Evolutionary conservation across 768 basidiomycete genomes (phyloP), one percentile per base, ranked within the genome.

Genomic region (Lactarius quietus): DNA sequence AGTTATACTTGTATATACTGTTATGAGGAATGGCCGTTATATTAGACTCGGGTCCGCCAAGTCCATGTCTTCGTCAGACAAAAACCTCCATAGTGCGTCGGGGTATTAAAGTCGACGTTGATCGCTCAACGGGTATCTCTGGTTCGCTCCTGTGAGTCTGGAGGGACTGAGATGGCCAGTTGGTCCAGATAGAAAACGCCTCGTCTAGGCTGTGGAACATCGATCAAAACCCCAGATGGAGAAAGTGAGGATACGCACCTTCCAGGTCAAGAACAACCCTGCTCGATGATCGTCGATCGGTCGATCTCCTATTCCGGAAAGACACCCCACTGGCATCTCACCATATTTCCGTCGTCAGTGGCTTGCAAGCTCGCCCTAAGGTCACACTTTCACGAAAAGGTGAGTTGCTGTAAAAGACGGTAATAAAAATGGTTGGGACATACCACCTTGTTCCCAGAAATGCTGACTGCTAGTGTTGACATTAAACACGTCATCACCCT

Each of bases 251-350:
- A 17, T 51, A 70, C 82, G 57, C 55, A 95, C 96, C 89, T 95
- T 98, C 97, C 97, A 99, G 0, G 93, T 88, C 38, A 92, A 77
- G 81, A 99, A 99, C 17, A 93, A 96, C 73, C 90, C 57, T 85
- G 85, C 73, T 98, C 97, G 38, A 99, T 98, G 69, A 98, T 94
- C 0, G 97, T 99, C 6, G 96, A 92, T 72, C 97, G 96, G 2
- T 88, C 85, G 54, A 99, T 89, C 76, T 99, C 97, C 73, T 97
- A 91, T 0, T 93, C 97, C 0, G 95, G 93, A 75, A 99, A 99
- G 6, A 98, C 89, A 63, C 95, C 97, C 97, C 97, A 99, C 1
- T n/a, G n/a, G n/a, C n/a, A n/a, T n/a, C 97, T 99, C 8, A 99
- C 97, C 0, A 94, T 95, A 75, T 98, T 98, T 62, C 92, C 84